Conservation (phyloP, 345 rosid genomes). For the Salix koriyanagi region DNA sequence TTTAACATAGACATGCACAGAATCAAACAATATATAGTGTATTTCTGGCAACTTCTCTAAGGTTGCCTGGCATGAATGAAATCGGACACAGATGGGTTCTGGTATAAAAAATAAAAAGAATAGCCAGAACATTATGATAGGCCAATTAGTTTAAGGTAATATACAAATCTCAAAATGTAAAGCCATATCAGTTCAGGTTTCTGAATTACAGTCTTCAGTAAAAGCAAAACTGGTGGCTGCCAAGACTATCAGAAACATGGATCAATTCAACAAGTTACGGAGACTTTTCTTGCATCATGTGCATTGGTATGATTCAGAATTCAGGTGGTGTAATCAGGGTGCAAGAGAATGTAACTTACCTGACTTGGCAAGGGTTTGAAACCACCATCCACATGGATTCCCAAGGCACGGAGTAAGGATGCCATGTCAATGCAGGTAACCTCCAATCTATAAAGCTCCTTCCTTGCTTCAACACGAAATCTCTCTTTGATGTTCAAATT, state of each 20-base stretch:
- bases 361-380: constrained; percentile 44
- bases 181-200: not conserved
- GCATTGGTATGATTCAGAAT: not conserved
- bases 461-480: constrained; percentile 51
- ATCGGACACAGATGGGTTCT: not conserved
- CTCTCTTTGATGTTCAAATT: constrained; percentile 67
- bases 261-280: not conserved
- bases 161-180: not conserved
- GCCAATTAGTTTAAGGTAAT: not conserved
- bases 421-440: constrained; percentile 56
- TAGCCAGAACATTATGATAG: not conserved
- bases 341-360: constrained; percentile 37
- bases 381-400: constrained; percentile 59
- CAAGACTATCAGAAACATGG: not conserved
- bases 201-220: not conserved
- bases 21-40: not conserved
- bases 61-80: not conserved
- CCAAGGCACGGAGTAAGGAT: constrained; percentile 69
- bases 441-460: constrained; percentile 63
- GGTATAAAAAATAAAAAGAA: too few relatives aligned
- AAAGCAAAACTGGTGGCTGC: not conserved
- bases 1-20: not conserved
- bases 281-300: not conserved
- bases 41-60: not conserved
- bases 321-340: not conserved